phyloP scores from a whole-genome alignment of 805 yeast genomes.

The Teunomyces cretensis region DNA sequence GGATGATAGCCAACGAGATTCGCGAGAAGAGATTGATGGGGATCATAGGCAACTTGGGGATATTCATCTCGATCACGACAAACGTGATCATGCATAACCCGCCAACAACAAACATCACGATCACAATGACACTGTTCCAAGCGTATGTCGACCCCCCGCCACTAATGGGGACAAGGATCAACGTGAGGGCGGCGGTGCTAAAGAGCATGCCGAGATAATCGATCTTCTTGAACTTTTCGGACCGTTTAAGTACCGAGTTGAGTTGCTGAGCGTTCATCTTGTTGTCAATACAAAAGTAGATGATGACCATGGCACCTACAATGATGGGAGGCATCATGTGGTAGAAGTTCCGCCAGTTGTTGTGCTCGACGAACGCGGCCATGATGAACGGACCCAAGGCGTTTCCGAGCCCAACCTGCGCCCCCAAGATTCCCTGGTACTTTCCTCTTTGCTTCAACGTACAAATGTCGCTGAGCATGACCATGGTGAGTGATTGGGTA shows the following conservation, averaged over 20 bases:
- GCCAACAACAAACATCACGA: constrained; percentile 15
- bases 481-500: constrained; percentile 48
- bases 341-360: constrained; percentile 22
- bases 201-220: constrained; percentile 15
- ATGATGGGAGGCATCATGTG: constrained; percentile 19
- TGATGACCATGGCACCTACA: constrained; percentile 14
- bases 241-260: constrained; percentile 25
- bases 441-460: constrained; percentile 53
- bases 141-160: constrained; percentile 17
- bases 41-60: constrained; percentile 32
- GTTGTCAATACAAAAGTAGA: constrained; percentile 13
- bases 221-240: constrained; percentile 30
- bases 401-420: constrained; percentile 23
- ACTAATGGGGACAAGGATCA: constrained; percentile 13
- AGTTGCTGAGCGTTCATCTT: constrained; percentile 14
- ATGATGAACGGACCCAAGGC: constrained; percentile 23
- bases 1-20: constrained; percentile 18
- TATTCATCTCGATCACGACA: constrained; percentile 26
- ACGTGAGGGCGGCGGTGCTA: constrained; percentile 11
- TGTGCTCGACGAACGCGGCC: constrained; percentile 18
- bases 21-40: constrained; percentile 25
- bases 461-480: constrained; percentile 55
- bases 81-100: constrained; percentile 22
- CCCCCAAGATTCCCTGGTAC: constrained; percentile 45
- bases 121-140: constrained; percentile 15